Conservation (phyloP, 495 filamentous ascomycete genomes). For the Corynascus novoguineensis region DNA sequence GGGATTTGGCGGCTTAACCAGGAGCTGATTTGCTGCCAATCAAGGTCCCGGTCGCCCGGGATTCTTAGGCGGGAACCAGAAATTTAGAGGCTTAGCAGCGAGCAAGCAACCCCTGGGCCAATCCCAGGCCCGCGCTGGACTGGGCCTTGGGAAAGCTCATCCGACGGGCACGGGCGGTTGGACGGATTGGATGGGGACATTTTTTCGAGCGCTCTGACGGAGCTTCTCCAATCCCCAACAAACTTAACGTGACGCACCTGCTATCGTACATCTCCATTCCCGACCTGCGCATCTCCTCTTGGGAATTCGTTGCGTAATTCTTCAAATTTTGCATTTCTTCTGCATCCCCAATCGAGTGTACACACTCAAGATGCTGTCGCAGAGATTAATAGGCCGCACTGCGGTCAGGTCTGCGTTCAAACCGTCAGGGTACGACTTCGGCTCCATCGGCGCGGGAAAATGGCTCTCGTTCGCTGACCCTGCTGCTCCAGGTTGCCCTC, state of each 20-base stretch:
- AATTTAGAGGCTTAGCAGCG: slow-evolving; percentile 5
- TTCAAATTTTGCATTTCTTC: slow-evolving; percentile 25
- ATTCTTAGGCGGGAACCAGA: slow-evolving; percentile 10
- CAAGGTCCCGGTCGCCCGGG: slow-evolving; percentile 1
- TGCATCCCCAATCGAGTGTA: background rate
- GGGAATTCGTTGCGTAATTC: slow-evolving; percentile 8
- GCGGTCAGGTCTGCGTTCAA: slow-evolving; percentile 61
- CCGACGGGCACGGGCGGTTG: slow-evolving; percentile 23
- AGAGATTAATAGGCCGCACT: slow-evolving; percentile 60
- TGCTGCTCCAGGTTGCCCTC: slow-evolving; percentile 45
- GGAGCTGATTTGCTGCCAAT: background rate
- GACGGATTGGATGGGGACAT: slow-evolving; percentile 17
- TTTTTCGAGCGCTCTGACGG: slow-evolving; percentile 13
- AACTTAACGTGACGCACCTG: slow-evolving; percentile 10
- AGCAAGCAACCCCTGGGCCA: slow-evolving; percentile 14
- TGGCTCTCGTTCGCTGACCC: slow-evolving; percentile 28
- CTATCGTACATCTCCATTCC: background rate
- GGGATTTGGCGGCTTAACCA: slow-evolving; percentile 21
- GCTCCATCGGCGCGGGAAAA: slow-evolving; percentile 21
- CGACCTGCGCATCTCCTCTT: slow-evolving; percentile 11
- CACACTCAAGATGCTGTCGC: slow-evolving; percentile 58
- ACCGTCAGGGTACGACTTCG: slow-evolving; percentile 42
- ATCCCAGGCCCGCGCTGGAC: slow-evolving; percentile 6
- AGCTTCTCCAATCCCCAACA: slow-evolving; percentile 22
- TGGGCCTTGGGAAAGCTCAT: slow-evolving; percentile 10